phyloP scores from a whole-genome alignment of 1,139 yeast genomes.

The Suhomyces atakaporum region DNA sequence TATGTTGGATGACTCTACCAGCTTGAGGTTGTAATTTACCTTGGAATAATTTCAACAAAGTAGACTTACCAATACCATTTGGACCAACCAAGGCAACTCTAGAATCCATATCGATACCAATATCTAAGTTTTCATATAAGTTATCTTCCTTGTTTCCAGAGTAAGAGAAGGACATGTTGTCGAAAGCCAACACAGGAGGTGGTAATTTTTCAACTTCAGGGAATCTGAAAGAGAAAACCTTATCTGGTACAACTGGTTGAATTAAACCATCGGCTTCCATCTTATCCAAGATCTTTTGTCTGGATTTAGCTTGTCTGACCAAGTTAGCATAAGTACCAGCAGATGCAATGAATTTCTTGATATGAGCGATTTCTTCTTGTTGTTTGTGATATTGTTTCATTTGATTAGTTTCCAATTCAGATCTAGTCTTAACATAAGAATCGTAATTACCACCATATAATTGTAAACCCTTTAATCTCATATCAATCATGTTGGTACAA shows the following conservation, averaged over 20 bases:
- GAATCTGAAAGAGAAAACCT: constrained; percentile 90
- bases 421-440: constrained; percentile 90
- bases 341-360: constrained; percentile 97
- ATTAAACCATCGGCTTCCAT: constrained; percentile 99
- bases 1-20: constrained; percentile 96
- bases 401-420: constrained; percentile 94
- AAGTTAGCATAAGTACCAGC: constrained; percentile 99
- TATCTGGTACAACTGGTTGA: constrained; percentile 89
- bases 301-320: constrained; percentile 97
- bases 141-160: constrained; percentile 86
- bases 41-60: constrained; percentile 93
- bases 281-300: constrained; percentile 98
- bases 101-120: constrained; percentile 99
- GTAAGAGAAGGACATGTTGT: constrained; percentile 90
- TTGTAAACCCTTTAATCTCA: constrained; percentile 74
- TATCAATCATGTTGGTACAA: constrained; percentile 96
- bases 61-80: constrained; percentile 98
- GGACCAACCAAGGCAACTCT: constrained; percentile 98
- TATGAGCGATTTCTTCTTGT: constrained; percentile 98
- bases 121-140: constrained; percentile 85
- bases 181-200: constrained; percentile 97
- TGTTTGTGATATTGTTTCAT: constrained; percentile 96
- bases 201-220: constrained; percentile 97
- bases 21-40: constrained; percentile 86
- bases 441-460: constrained; percentile 99